Evolutionary conservation across 768 basidiomycete species (phyloP).

Genomic region (Podaxis sp.): DNA sequence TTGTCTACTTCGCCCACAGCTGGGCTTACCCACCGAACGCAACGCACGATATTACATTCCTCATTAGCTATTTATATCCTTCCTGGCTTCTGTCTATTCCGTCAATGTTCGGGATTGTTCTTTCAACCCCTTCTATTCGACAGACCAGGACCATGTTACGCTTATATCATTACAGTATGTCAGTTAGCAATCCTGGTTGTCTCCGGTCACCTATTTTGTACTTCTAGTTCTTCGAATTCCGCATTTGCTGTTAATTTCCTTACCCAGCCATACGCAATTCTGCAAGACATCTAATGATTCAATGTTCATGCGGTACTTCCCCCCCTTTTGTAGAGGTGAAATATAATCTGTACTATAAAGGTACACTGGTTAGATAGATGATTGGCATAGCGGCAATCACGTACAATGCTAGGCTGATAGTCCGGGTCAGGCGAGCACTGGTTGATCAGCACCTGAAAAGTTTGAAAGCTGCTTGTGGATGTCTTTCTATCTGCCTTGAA

Average conservation of each 20-base stretch:
- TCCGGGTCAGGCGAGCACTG: no score
- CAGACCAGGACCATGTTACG: not conserved
- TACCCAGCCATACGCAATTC: not conserved
- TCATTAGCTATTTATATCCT: conserved; percentile 11
- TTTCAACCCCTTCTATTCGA: not conserved
- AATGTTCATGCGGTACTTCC: not conserved
- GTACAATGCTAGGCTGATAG: no score
- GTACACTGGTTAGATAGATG: not conserved
- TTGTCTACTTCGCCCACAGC: not conserved
- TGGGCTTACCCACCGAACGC: no score
- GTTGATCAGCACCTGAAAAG: no score
- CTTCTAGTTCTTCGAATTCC: not conserved
- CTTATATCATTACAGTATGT: not conserved
- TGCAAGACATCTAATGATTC: not conserved
- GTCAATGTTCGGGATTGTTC: not conserved
- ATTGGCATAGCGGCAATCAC: no score
- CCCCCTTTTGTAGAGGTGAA: not conserved
- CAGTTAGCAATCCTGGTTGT: not conserved
- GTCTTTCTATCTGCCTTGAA: no score
- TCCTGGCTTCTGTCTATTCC: not conserved
- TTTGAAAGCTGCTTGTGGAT: no score
- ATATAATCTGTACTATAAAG: not conserved
- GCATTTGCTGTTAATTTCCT: not conserved
- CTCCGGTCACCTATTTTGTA: not conserved
- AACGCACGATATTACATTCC: not conserved